Percentiles rank a stretch among this genome's conserved stretches.
Conservation (phyloP, 352 stramenopile species). For the Hyaloperonospora arabidopsidis region DNA sequence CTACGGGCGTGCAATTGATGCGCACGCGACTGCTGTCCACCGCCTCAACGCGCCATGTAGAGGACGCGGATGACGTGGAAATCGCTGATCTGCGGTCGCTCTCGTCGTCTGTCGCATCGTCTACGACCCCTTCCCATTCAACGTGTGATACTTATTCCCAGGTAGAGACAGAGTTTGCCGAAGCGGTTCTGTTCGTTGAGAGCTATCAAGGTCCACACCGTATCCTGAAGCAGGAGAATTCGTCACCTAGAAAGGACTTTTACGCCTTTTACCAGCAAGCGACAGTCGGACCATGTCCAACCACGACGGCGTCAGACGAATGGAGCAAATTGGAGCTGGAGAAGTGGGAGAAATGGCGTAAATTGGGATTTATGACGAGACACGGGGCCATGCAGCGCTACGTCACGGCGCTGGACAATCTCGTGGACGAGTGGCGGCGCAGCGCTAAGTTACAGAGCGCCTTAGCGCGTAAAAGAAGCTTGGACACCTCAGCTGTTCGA, state of each 20-base stretch:
- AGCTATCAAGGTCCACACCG: constrained; percentile 72
- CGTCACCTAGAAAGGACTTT: constrained; percentile 68
- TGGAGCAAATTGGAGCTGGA: constrained; percentile 47
- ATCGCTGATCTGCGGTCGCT: constrained; percentile 28
- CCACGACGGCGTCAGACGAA: constrained; percentile 23
- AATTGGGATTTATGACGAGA: constrained; percentile 53
- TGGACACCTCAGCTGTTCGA: constrained; percentile 15
- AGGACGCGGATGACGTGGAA: constrained; percentile 37
- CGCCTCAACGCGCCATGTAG: constrained; percentile 17
- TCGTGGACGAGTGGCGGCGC: constrained; percentile 76
- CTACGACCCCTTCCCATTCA: constrained; percentile 23
- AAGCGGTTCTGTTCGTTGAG: constrained; percentile 71
- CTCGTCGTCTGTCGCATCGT: constrained; percentile 22
- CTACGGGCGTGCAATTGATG: constrained; percentile 32
- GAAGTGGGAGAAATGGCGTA: constrained; percentile 71
- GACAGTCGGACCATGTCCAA: constrained; percentile 48
- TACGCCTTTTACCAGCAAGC: constrained; percentile 76
- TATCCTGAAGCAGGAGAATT: constrained; percentile 66
- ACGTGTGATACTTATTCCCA: constrained; percentile 44
- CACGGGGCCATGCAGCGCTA: constrained; percentile 78
- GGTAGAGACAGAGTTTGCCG: constrained; percentile 66
- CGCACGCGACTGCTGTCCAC: constrained; percentile 39
- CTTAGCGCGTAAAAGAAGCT: constrained; percentile 1
- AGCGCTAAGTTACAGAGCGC: constrained; percentile 33
- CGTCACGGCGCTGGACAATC: constrained; percentile 63